Conservation (phyloP, 352 stramenopile genomes). For the Thraustochytrium striatum region DNA sequence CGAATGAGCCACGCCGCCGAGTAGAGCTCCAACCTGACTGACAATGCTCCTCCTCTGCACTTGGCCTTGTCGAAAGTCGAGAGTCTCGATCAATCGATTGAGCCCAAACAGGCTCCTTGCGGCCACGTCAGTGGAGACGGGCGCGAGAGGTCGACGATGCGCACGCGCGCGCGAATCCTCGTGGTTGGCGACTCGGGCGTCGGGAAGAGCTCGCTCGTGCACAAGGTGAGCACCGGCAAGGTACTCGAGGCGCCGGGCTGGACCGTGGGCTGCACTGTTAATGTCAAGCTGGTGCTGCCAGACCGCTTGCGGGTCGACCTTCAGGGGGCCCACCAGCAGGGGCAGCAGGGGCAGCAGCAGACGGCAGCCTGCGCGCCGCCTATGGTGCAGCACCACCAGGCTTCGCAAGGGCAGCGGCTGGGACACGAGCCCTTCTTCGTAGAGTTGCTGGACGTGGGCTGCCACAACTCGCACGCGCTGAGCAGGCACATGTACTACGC, state of each 20-base stretch:
- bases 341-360: neutral
- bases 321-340: no score
- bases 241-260: conserved; percentile 57
- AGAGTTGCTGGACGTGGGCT: conserved; percentile 74
- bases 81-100: no score
- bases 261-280: conserved; percentile 73
- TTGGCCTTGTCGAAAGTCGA: no score
- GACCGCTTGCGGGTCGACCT: no score
- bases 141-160: neutral
- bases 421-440: conserved; percentile 61
- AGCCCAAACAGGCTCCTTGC: no score
- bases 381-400: no score
- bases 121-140: no score
- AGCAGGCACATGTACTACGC: conserved; percentile 73
- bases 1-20: no score
- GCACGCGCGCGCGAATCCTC: conserved; percentile 62
- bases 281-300: conserved; percentile 56
- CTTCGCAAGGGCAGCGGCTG: conserved; percentile 36
- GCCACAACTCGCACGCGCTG: conserved; percentile 71
- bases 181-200: conserved; percentile 76
- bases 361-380: no score
- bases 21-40: no score
- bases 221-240: conserved; percentile 59
- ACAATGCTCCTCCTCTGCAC: no score
- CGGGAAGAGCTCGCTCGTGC: conserved; percentile 71